Evolutionary conservation across 768 basidiomycete species (phyloP).

Genomic region (Gloeopeniophorella convolvens): DNA sequence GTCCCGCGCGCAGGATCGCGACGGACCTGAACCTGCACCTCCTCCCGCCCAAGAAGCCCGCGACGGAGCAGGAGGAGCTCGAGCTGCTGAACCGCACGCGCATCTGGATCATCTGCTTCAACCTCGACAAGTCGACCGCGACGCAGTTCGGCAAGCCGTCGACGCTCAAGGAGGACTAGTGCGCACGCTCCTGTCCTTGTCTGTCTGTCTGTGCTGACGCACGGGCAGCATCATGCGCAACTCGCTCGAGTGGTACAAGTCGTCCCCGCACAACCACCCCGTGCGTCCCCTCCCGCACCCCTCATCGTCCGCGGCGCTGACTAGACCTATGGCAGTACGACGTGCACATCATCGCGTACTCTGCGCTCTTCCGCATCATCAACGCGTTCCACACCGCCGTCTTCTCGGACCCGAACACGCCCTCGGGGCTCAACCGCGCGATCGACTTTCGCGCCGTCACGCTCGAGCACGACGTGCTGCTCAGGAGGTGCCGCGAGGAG

Average conservation of each 20-base stretch:
- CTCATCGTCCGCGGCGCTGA: background rate
- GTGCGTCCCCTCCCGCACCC: background rate
- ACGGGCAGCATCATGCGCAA: conserved; percentile 15
- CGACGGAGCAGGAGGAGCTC: conserved; percentile 75
- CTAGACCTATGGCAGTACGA: conserved; percentile 12
- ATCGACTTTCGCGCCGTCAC: conserved; percentile 20
- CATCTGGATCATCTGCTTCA: conserved; percentile 87
- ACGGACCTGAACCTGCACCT: conserved; percentile 86
- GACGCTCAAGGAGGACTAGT: conserved; percentile 70
- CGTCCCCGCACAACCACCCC: conserved; percentile 11
- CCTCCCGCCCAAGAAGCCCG: conserved; percentile 62
- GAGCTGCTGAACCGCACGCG: conserved; percentile 88
- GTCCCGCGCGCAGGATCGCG: conserved; percentile 54
- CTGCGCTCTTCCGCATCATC: conserved; percentile 18
- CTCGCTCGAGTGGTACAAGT: conserved; percentile 18
- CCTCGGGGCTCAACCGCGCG: conserved; percentile 13
- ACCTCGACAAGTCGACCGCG: conserved; percentile 83
- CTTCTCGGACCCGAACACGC: conserved; percentile 17
- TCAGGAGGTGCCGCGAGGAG: conserved; percentile 14
- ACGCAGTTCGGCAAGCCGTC: conserved; percentile 86
- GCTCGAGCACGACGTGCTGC: conserved; percentile 9
- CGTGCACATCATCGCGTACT: conserved; percentile 18
- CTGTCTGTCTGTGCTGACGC: background rate
- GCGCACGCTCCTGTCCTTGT: conserved; percentile 37
- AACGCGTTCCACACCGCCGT: conserved; percentile 17